Evolutionary conservation across 306 rosid species (phyloP).

Genomic region (Dalbergia cochinchinensis): DNA sequence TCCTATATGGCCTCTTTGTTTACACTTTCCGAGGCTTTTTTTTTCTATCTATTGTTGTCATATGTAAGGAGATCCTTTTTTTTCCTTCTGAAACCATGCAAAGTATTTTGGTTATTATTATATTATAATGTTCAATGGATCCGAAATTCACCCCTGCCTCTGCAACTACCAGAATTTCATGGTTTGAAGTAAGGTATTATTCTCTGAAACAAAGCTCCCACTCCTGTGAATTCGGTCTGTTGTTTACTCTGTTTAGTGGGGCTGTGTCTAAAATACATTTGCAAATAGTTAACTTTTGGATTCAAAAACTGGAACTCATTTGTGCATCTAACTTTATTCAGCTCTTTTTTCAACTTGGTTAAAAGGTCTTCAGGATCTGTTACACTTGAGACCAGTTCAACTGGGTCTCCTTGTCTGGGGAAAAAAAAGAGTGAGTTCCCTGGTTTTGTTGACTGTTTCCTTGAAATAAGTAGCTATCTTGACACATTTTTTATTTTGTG

Average conservation of each 20-base stretch:
- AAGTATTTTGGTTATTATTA: conserved; percentile 40
- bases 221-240: conserved; percentile 50
- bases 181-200: conserved; percentile 53
- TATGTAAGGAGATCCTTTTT: conserved; percentile 38
- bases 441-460: neutral
- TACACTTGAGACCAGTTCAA: conserved; percentile 27
- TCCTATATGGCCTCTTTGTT: conserved; percentile 27
- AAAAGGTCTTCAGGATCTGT: conserved; percentile 6
- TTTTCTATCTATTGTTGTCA: conserved; percentile 41
- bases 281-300: neutral
- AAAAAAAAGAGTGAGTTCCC: conserved; percentile 17
- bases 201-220: conserved; percentile 46
- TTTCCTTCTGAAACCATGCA: conserved; percentile 48
- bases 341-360: conserved; percentile 4
- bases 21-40: conserved; percentile 7
- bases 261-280: conserved; percentile 10
- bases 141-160: conserved; percentile 59
- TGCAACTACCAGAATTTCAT: conserved; percentile 70
- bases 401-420: conserved; percentile 46
- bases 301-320: neutral
- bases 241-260: conserved; percentile 24
- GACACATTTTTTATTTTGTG: conserved; percentile 25
- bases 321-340: conserved; percentile 25
- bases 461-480: conserved; percentile 22
- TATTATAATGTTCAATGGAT: conserved; percentile 61